Percentiles rank a stretch among this genome's conserved stretches.
phyloP scores from a whole-genome alignment of 2,329 filamentous ascomycete genomes.

The Aspergillus vadensis region DNA sequence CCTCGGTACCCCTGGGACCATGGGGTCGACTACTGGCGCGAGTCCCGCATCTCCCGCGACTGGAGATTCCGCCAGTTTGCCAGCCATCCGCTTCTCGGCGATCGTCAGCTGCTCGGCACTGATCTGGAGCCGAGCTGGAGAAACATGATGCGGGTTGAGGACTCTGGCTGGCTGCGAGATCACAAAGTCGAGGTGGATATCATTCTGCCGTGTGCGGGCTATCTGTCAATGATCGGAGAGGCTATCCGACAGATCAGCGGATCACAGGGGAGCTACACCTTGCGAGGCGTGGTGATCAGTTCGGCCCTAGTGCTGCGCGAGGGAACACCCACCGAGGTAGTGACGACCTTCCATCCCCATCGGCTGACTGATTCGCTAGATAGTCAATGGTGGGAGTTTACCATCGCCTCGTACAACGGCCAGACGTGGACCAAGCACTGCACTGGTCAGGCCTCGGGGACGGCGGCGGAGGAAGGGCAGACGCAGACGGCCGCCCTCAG shows the following conservation, averaged over 20 bases:
- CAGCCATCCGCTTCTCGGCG: not conserved
- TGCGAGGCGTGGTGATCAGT: conserved; percentile 21
- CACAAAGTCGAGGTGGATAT: conserved; percentile 33
- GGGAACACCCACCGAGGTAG: conserved; percentile 18
- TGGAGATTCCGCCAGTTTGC: not conserved
- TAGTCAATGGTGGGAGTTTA: conserved; percentile 31
- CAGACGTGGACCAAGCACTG: conserved; percentile 29
- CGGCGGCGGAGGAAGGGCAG: not conserved
- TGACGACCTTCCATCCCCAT: conserved; percentile 20
- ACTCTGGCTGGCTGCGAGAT: conserved; percentile 35
- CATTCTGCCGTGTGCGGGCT: conserved; percentile 34
- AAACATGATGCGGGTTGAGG: conserved; percentile 26
- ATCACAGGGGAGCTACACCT: not conserved
- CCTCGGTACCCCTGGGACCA: not conserved
- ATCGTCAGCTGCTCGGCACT: not conserved
- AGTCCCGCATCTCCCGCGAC: not conserved
- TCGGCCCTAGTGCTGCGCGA: conserved; percentile 27
- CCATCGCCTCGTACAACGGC: conserved; percentile 25
- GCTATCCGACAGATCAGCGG: conserved; percentile 16
- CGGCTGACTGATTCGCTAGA: conserved; percentile 17
- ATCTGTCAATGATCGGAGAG: conserved; percentile 29
- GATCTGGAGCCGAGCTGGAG: conserved; percentile 29
- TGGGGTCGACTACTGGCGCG: not conserved
- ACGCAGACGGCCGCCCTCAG: not conserved
- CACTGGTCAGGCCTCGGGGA: conserved; percentile 16